Percentiles rank a stretch among this genome's conserved stretches.
Evolutionary conservation across 148 eudicot genomes (phyloP).

Genomic region (Beta vulgaris): DNA sequence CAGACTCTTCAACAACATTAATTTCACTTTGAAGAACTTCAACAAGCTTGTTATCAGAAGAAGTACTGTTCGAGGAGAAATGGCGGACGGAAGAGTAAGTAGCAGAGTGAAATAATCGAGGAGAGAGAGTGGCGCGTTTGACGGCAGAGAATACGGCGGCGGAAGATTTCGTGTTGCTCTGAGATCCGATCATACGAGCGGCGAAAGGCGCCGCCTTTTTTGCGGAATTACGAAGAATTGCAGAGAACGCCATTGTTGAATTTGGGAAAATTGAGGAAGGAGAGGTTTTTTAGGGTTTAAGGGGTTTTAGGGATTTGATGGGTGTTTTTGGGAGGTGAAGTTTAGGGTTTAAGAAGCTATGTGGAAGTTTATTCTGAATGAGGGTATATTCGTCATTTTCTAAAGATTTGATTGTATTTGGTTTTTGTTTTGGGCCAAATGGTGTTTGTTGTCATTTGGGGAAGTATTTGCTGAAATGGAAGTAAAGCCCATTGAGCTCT

Average conservation of each 20-base stretch:
- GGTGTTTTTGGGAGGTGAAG: neutral
- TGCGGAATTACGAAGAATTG: slow-evolving; percentile 47
- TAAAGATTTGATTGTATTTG: too few species aligned
- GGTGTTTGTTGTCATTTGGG: too few species aligned
- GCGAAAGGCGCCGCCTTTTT: slow-evolving; percentile 44
- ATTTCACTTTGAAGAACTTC: slow-evolving; percentile 54
- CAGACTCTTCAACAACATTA: slow-evolving; percentile 46
- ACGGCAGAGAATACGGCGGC: slow-evolving; percentile 40
- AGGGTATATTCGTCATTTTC: slow-evolving; percentile 6
- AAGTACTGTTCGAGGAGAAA: slow-evolving; percentile 17
- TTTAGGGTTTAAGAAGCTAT: slow-evolving; percentile 22
- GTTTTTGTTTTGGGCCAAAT: too few species aligned
- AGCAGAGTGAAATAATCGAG: slow-evolving; percentile 29
- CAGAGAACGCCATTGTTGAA: slow-evolving; percentile 48
- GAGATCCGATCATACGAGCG: slow-evolving; percentile 36
- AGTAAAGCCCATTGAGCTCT: too few species aligned
- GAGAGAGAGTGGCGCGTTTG: slow-evolving; percentile 22
- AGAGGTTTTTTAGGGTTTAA: slow-evolving; percentile 13
- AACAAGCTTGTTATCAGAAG: slow-evolving; percentile 40
- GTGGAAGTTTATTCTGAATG: neutral
- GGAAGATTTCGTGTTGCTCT: slow-evolving; percentile 28
- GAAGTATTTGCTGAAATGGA: too few species aligned
- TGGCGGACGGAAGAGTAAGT: slow-evolving; percentile 22
- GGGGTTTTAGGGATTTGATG: slow-evolving; percentile 12
- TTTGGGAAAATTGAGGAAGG: slow-evolving; percentile 21